Conservation (phyloP, 352 stramenopile species). For the Phytophthora pseudosyringae region DNA sequence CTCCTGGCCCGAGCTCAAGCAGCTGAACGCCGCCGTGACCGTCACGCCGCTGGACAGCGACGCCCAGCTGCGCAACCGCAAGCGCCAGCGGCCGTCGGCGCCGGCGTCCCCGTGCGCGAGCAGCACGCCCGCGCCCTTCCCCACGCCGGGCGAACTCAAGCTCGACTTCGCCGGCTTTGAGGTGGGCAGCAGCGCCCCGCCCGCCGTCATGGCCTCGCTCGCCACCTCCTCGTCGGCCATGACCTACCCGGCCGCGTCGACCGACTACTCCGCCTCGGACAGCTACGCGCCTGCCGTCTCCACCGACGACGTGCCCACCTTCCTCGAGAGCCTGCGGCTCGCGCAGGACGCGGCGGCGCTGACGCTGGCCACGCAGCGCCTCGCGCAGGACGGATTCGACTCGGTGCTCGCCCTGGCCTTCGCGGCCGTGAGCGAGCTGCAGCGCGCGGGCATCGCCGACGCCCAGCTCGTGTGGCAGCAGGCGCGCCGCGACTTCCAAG, state of each 20-base stretch:
- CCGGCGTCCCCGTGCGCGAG: slow-evolving; percentile 18
- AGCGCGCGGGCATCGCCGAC: slow-evolving; percentile 57
- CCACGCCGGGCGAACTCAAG: slow-evolving; percentile 61
- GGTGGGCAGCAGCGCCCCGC: slow-evolving; percentile 30
- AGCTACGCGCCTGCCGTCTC: slow-evolving; percentile 16
- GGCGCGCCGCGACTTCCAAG: slow-evolving; percentile 50
- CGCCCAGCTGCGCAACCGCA: slow-evolving; percentile 43
- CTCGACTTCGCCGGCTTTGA: slow-evolving; percentile 68
- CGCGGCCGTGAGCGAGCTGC: slow-evolving; percentile 51
- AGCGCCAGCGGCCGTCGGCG: slow-evolving; percentile 35
- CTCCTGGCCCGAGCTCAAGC: slow-evolving; percentile 42
- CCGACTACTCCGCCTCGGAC: slow-evolving; percentile 16
- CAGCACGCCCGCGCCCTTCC: slow-evolving; percentile 18
- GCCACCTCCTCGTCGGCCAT: slow-evolving; percentile 27
- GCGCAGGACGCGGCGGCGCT: slow-evolving; percentile 40
- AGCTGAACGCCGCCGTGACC: slow-evolving; percentile 35
- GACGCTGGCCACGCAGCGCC: slow-evolving; percentile 38
- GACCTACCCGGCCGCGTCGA: slow-evolving; percentile 17
- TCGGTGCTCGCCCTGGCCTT: slow-evolving; percentile 62
- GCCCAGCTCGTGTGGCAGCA: slow-evolving; percentile 56
- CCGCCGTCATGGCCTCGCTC: slow-evolving; percentile 16
- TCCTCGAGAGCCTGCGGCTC: slow-evolving; percentile 63
- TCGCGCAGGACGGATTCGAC: slow-evolving; percentile 69
- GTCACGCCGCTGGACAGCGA: slow-evolving; percentile 40
- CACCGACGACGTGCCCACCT: slow-evolving; percentile 47